phyloP scores from a whole-genome alignment of 352 stramenopile genomes.

The Thalassiosira mediterranea region DNA sequence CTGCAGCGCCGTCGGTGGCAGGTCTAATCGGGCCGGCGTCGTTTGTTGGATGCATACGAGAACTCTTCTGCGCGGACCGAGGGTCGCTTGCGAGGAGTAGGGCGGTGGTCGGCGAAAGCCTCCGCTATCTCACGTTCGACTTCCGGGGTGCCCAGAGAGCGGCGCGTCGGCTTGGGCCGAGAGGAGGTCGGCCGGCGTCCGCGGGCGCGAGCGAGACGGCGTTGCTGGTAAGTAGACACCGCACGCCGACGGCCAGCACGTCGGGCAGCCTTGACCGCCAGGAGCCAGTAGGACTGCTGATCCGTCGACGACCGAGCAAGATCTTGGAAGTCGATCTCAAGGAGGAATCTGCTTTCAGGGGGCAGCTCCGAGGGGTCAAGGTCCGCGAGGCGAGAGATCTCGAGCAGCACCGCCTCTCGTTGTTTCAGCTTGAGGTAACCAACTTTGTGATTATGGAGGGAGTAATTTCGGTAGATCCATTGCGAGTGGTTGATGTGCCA shows the following conservation, averaged over 20 bases:
- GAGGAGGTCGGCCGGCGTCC: background rate
- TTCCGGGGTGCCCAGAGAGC: no score
- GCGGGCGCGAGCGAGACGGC: background rate
- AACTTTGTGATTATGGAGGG: slow-evolving; percentile 1
- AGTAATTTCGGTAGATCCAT: slow-evolving; percentile 20
- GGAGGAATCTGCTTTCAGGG: background rate
- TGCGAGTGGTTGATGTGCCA: slow-evolving; percentile 14
- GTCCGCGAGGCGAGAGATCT: background rate
- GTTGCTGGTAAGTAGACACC: background rate
- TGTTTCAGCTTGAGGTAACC: slow-evolving; percentile 5
- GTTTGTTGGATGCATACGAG: background rate
- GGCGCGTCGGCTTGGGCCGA: background rate
- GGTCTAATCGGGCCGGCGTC: background rate
- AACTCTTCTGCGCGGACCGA: background rate
- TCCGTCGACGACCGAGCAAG: background rate
- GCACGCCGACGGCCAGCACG: background rate
- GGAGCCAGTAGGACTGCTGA: background rate
- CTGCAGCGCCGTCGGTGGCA: background rate
- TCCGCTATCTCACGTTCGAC: background rate
- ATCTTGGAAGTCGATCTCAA: slow-evolving; percentile 12
- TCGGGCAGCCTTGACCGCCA: background rate
- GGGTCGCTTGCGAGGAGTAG: background rate
- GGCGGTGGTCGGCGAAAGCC: background rate
- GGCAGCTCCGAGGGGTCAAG: background rate
- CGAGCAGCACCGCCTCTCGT: background rate